phyloP scores from a whole-genome alignment of 257 asterid species.

The Capsicum pubescens region DNA sequence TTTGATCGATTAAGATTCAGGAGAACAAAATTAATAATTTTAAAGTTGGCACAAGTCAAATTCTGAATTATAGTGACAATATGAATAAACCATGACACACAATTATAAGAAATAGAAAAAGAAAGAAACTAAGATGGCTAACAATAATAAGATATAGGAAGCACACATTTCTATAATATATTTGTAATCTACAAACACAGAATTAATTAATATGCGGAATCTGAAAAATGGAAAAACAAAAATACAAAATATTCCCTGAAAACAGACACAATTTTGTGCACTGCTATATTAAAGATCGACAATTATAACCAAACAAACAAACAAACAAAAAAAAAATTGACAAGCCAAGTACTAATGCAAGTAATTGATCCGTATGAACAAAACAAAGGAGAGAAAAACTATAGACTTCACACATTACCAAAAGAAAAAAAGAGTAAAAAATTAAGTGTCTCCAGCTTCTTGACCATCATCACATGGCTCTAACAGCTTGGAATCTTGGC shows the following conservation, averaged over 20 bases:
- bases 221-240: not conserved
- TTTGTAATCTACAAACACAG: not conserved
- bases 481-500: constrained; percentile 80
- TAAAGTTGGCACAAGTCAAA: not conserved
- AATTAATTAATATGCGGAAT: not conserved
- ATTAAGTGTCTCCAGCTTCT: not conserved
- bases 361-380: no score
- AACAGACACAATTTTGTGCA: not conserved
- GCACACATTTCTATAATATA: not conserved
- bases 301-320: not conserved
- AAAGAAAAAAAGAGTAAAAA: not conserved
- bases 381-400: not conserved
- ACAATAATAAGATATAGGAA: not conserved
- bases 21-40: not conserved
- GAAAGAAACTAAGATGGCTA: not conserved
- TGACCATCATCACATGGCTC: constrained; percentile 45
- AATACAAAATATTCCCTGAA: not conserved
- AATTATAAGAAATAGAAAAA: not conserved
- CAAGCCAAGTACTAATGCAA: not conserved
- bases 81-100: not conserved
- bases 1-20: no score
- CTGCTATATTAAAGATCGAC: constrained; percentile 13
- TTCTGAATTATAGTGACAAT: not conserved
- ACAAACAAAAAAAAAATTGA: not conserved
- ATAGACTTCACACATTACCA: not conserved